These are phyloP conservation scores for Cyberlindnera meyerae DNA, from an alignment of 805 yeast species.

Conservation along the genomic window DNA sequence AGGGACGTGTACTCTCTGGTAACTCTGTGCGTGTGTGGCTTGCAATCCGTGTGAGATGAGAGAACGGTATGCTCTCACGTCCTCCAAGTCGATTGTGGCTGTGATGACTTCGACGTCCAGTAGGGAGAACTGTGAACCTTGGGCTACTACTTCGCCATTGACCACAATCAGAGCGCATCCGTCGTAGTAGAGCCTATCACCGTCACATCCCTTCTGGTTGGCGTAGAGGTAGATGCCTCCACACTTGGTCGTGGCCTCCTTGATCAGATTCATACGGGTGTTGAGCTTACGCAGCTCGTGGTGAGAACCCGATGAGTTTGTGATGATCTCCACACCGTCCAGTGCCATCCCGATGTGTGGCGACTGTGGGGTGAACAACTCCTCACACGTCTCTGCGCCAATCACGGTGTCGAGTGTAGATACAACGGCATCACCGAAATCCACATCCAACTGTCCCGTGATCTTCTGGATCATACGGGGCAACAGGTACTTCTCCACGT, in stretches of 20 bases:
- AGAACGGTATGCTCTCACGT: constrained; percentile 77
- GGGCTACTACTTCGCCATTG: constrained; percentile 89
- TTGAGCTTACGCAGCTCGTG: constrained; percentile 90
- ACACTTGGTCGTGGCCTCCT: constrained; percentile 90
- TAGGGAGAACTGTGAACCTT: constrained; percentile 85
- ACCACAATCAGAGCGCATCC: constrained; percentile 95
- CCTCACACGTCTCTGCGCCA: constrained; percentile 99
- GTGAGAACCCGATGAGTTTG: constrained; percentile 95
- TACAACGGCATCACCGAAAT: constrained; percentile 88
- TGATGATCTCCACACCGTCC: constrained; percentile 96
- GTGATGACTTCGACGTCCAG: constrained; percentile 90
- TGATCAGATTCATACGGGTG: constrained; percentile 76
- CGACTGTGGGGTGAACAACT: constrained; percentile 90
- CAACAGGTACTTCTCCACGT: constrained; percentile 65
- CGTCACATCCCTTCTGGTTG: constrained; percentile 97
- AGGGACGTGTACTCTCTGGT: constrained; percentile 54
- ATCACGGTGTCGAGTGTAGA: constrained; percentile 80
- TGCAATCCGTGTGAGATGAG: constrained; percentile 51
- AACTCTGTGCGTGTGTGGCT: constrained; percentile 26
- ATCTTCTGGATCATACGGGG: constrained; percentile 65
- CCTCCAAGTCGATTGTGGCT: constrained; percentile 94
- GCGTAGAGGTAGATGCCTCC: constrained; percentile 95
- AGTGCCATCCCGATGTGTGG: constrained; percentile 90
- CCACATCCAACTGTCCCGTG: constrained; percentile 63
- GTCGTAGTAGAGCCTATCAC: constrained; percentile 93